Base-by-base conservation (phyloP, 2,329 filamentous ascomycete species). In the Fusarium sp. region DNA sequence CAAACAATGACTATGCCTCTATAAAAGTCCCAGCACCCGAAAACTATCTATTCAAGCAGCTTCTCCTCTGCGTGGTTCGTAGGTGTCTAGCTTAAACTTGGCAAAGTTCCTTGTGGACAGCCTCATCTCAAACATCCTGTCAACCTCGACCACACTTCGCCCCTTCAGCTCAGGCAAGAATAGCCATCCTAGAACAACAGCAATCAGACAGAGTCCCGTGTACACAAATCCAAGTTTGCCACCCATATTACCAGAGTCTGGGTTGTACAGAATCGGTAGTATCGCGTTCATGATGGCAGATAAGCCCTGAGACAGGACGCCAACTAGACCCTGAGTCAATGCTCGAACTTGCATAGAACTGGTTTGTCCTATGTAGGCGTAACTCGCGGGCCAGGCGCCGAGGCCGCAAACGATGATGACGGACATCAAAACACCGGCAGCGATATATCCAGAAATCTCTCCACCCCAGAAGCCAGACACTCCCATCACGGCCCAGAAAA, bases 191-290 rank as follows among this genome's bases (percentile, higher is more conserved):
- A 66, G 11, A 1, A 16, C 5, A 18, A 52, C n/a, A 8, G 35
- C 57, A 14, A 69, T 24, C 6, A 78, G 54, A 60, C 79, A 81
- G 3, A 68, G 31, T 2, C 77, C 82, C 6, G 79, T 80, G 65
- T 83, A 85, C 20, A 85, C 79, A 68, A 85, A 85, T 0, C 79
- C 77, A 7, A 81, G 80, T 71, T 84, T 84, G 3, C 79, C 82
- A 11, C 81, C 80, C 1, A 85, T 75, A 42, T 84, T 80, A 2
- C 70, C 74, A 14, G 74, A 69, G 57, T 79, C 76, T 13, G 69
- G 69, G 40, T 77, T 75, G 38, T 73, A 80, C 4, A 79, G 63
- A 29, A 76, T 70, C 5, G 78, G 76, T 13, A 80, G 62, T 13
- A 78, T 65, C 5, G 76, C 52, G 14, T 35, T 59, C 59, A 76